phyloP scores from a whole-genome alignment of 176 grass and related monocot species.

The Rhipidocladum racemiflorum region DNA sequence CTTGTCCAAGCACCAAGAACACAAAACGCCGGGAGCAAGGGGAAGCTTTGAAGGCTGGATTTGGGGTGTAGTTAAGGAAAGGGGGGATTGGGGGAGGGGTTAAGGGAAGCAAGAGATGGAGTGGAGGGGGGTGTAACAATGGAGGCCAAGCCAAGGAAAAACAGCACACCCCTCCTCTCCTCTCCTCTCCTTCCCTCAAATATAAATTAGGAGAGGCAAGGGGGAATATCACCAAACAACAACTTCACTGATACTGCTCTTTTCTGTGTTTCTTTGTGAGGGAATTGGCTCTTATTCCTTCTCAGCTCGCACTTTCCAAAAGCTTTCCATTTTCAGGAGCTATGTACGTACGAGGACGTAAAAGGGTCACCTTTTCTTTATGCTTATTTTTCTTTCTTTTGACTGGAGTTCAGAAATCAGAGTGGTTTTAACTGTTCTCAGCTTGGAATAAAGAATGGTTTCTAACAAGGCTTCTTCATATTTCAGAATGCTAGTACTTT shows the following conservation, averaged over 20 bases:
- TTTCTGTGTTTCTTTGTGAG: slow-evolving; percentile 14
- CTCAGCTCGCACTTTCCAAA: slow-evolving; percentile 45
- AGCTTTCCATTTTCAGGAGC: slow-evolving; percentile 25
- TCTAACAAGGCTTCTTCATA: background rate
- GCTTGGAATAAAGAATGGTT: too few species aligned
- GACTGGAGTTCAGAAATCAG: background rate
- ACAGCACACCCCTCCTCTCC: background rate
- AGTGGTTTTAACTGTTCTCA: background rate
- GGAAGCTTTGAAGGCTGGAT: slow-evolving; percentile 66
- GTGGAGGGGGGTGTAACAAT: slow-evolving; percentile 39
- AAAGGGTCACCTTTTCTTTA: slow-evolving; percentile 10
- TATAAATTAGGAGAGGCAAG: slow-evolving; percentile 62
- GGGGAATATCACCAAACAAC: slow-evolving; percentile 22
- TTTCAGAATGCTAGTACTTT: background rate
- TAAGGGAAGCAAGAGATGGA: slow-evolving; percentile 60
- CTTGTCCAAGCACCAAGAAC: slow-evolving; percentile 33
- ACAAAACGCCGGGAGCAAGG: slow-evolving; percentile 16
- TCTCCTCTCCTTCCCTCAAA: background rate
- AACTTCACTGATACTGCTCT: slow-evolving; percentile 39
- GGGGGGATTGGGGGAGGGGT: slow-evolving; percentile 22
- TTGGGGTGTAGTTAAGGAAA: slow-evolving; percentile 61
- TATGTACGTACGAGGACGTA: background rate
- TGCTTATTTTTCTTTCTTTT: background rate
- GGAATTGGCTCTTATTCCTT: slow-evolving; percentile 18
- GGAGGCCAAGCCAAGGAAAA: slow-evolving; percentile 47